Evolutionary conservation across 257 asterid genomes (phyloP).

Genomic region (Solanum lycopersicoides): DNA sequence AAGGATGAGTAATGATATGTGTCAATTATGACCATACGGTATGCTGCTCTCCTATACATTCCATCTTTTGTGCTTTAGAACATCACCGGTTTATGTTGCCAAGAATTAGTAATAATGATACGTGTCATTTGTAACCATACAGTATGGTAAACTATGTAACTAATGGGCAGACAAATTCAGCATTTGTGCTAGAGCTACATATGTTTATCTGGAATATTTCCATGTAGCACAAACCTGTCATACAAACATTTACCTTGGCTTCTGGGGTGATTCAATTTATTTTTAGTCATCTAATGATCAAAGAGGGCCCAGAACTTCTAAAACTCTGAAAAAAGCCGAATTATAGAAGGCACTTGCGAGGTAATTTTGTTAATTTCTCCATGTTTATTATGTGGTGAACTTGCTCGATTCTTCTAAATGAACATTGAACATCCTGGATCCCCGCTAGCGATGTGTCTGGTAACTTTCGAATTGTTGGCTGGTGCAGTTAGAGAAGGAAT

Average conservation of each 20-base stretch:
- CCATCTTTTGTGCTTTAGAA: neutral
- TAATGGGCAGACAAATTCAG: neutral
- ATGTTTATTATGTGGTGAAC: neutral
- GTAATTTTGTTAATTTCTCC: neutral
- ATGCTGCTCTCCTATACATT: neutral
- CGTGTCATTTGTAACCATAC: neutral
- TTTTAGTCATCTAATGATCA: neutral
- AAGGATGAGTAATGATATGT: neutral
- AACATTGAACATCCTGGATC: neutral
- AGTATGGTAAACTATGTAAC: neutral
- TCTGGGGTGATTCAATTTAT: neutral
- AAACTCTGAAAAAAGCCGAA: neutral
- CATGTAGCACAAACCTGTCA: neutral
- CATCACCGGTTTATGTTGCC: neutral
- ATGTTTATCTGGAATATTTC: neutral
- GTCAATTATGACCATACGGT: neutral
- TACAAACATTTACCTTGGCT: neutral
- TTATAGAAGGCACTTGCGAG: neutral
- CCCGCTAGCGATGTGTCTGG: neutral
- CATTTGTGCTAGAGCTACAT: neutral
- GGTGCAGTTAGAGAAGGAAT: conserved; percentile 82
- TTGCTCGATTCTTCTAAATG: neutral
- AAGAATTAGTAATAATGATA: neutral
- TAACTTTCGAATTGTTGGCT: neutral
- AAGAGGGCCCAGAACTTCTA: neutral